Conservation (phyloP, 2,329 filamentous ascomycete genomes). For the Trichothecium roseum region DNA sequence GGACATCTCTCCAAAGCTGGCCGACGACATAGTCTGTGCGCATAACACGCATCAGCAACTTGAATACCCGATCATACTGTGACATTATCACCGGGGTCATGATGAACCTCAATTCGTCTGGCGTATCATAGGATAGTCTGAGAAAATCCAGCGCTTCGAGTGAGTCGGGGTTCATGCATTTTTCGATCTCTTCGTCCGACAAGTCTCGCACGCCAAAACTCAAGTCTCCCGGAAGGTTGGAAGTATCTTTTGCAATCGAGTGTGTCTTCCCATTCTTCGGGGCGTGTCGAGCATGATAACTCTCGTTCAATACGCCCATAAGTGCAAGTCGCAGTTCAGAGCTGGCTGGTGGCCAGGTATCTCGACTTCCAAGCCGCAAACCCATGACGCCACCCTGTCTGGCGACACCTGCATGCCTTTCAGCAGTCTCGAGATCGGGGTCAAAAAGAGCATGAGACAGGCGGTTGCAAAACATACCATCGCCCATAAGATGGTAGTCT, state of each 20-base stretch:
- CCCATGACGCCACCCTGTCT: slow-evolving; percentile 67
- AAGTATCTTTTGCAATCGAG: slow-evolving; percentile 17
- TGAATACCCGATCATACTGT: slow-evolving; percentile 82
- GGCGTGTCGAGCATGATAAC: slow-evolving; percentile 35
- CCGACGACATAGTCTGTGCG: slow-evolving; percentile 71
- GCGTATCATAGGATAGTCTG: slow-evolving; percentile 72
- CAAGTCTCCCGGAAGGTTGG: slow-evolving; percentile 54
- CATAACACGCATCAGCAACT: slow-evolving; percentile 62
- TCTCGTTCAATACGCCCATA: slow-evolving; percentile 75
- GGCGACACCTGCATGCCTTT: slow-evolving; percentile 59
- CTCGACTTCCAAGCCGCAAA: slow-evolving; percentile 67
- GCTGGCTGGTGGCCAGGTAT: slow-evolving; percentile 86
- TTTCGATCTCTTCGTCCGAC: slow-evolving; percentile 65
- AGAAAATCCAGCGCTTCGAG: slow-evolving; percentile 91
- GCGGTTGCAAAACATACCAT: slow-evolving; percentile 71
- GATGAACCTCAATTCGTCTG: slow-evolving; percentile 58
- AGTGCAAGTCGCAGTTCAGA: slow-evolving; percentile 85
- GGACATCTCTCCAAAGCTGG: slow-evolving; percentile 48
- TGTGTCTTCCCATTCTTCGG: slow-evolving; percentile 12
- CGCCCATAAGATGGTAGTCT: slow-evolving; percentile 74
- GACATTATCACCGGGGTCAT: slow-evolving; percentile 60
- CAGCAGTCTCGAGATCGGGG: slow-evolving; percentile 68
- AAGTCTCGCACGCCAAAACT: slow-evolving; percentile 82
- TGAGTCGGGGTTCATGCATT: slow-evolving; percentile 71
- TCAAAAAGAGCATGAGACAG: slow-evolving; percentile 80